These are phyloP conservation scores for Lentinula edodes DNA, from an alignment of 768 basidiomycete species.

Conservation along the genomic window DNA sequence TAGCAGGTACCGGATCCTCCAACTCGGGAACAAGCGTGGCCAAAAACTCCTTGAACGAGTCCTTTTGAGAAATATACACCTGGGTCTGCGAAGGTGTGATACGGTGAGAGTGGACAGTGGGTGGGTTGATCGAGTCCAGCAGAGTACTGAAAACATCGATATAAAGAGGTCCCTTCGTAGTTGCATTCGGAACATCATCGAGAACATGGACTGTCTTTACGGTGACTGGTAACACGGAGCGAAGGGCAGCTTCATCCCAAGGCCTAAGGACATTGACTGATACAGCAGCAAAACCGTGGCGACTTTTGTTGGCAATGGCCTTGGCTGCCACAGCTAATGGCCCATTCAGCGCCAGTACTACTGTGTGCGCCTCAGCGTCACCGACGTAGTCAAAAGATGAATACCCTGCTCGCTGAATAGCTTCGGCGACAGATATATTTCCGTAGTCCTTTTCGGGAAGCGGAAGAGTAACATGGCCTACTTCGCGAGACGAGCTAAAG, in stretches of 20 bases:
- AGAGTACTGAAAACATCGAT: conserved; percentile 65
- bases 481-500: conserved; percentile 71
- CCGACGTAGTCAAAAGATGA: conserved; percentile 75
- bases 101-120: conserved; percentile 48
- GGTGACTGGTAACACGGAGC: conserved; percentile 50
- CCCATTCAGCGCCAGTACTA: conserved; percentile 71
- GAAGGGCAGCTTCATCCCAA: conserved; percentile 70
- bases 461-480: conserved; percentile 47
- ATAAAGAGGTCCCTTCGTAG: conserved; percentile 61
- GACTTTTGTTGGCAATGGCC: conserved; percentile 34
- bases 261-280: conserved; percentile 78
- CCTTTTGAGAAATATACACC: conserved; percentile 39
- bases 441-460: conserved; percentile 24
- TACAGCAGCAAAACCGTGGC: conserved; percentile 56
- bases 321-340: conserved; percentile 65
- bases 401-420: conserved; percentile 56
- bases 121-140: conserved; percentile 31
- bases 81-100: conserved; percentile 53
- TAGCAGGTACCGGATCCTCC: conserved; percentile 31
- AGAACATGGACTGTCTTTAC: conserved; percentile 63
- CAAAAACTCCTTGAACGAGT: conserved; percentile 30
- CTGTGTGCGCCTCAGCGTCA: conserved; percentile 52
- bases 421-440: conserved; percentile 34
- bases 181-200: conserved; percentile 66
- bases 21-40: conserved; percentile 21